Conservation (phyloP, 306 rosid species). For the Begonia masoniana region DNA sequence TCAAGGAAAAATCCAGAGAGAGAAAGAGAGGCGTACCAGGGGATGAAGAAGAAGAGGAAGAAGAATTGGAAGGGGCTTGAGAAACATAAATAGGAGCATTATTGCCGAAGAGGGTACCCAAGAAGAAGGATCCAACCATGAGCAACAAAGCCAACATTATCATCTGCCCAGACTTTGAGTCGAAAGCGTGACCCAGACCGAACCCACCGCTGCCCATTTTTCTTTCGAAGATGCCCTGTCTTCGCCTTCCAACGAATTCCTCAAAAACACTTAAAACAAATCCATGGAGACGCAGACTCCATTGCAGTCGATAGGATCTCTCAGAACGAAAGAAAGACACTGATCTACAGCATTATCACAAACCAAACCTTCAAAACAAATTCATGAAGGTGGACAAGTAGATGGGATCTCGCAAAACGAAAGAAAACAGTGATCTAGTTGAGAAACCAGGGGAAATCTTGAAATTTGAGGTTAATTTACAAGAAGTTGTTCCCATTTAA, state of each 20-base stretch:
- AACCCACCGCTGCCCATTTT: conserved; percentile 6
- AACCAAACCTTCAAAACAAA: too few species aligned
- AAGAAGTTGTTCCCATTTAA: too few species aligned
- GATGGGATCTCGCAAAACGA: too few species aligned
- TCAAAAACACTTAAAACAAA: too few species aligned
- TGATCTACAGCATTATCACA: too few species aligned
- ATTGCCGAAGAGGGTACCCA: conserved; percentile 54
- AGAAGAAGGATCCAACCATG: conserved; percentile 59
- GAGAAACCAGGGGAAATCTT: too few species aligned
- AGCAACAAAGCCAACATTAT: conserved; percentile 40
- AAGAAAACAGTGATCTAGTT: too few species aligned
- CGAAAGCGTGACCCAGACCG: conserved; percentile 30
- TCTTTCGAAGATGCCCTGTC: not conserved
- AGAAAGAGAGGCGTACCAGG: conserved; percentile 12
- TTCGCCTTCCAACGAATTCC: not conserved
- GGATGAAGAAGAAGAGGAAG: conserved; percentile 24
- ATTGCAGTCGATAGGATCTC: too few species aligned
- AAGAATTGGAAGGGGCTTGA: conserved; percentile 25
- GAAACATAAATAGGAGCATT: conserved; percentile 55
- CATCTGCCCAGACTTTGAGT: conserved; percentile 48
- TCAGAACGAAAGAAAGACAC: too few species aligned
- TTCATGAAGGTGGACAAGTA: too few species aligned
- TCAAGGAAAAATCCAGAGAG: not conserved
- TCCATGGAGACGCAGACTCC: too few species aligned
- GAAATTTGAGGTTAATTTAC: too few species aligned